Evolutionary conservation across 2,329 filamentous ascomycete genomes (phyloP).

Genomic region (Clarireedia hainanense): DNA sequence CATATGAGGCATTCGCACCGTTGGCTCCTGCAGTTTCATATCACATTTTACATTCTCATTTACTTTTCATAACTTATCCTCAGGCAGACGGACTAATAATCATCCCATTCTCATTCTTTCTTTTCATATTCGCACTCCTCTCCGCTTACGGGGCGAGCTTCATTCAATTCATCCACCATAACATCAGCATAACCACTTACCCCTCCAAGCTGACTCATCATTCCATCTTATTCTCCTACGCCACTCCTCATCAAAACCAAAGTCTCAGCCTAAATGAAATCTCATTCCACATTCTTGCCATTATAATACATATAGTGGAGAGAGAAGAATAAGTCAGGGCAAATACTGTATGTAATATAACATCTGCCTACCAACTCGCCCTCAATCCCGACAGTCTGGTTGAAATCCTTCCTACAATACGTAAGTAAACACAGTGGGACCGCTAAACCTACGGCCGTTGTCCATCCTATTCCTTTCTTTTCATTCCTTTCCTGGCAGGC

Average conservation of each 20-base stretch:
- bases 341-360: too few relatives aligned
- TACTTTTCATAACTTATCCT: neutral
- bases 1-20: neutral
- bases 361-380: too few relatives aligned
- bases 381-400: conserved; percentile 1
- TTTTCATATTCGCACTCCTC: neutral
- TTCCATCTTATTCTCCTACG: neutral
- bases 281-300: too few relatives aligned
- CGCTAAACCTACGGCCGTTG: neutral
- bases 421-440: neutral
- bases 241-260: neutral
- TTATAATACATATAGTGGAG: too few relatives aligned
- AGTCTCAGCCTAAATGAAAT: neutral
- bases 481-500: too few relatives aligned
- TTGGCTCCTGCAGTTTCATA: too few relatives aligned
- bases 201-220: neutral
- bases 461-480: too few relatives aligned
- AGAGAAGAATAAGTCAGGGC: too few relatives aligned
- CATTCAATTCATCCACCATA: neutral
- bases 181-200: too few relatives aligned
- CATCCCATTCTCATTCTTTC: neutral
- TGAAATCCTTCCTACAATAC: neutral
- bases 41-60: too few relatives aligned
- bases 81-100: neutral
- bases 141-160: neutral